Evolutionary conservation across 1,284 basidiomycete species (phyloP).

Genomic region (Boletus mariae): DNA sequence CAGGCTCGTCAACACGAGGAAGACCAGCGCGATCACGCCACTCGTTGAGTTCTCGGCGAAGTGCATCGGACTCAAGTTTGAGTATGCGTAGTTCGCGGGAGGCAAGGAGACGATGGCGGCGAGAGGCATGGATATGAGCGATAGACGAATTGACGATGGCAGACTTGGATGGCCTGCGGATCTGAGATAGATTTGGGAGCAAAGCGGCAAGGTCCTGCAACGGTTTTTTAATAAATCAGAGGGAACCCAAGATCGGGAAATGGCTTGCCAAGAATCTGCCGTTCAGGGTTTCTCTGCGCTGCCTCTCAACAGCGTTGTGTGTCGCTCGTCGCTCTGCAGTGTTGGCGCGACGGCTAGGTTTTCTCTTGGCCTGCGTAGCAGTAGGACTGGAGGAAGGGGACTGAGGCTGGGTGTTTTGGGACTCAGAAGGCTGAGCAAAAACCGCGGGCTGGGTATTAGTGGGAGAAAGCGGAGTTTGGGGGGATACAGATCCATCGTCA

Average conservation of each 20-base stretch:
- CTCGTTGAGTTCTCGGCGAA: constrained; percentile 82
- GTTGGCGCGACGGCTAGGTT: constrained; percentile 79
- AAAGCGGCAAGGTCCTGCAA: constrained; percentile 80
- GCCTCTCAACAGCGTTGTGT: constrained; percentile 93
- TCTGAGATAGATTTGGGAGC: constrained; percentile 83
- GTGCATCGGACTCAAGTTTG: constrained; percentile 74
- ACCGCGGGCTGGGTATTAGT: constrained; percentile 35
- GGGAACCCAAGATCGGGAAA: constrained; percentile 9
- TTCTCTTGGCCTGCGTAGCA: constrained; percentile 55
- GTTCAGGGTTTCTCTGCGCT: constrained; percentile 88
- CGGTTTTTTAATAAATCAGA: constrained; percentile 18
- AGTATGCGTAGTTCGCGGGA: constrained; percentile 73
- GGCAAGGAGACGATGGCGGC: constrained; percentile 75
- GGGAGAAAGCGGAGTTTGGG: constrained; percentile 52
- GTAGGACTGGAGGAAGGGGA: constrained; percentile 18
- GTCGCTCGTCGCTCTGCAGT: constrained; percentile 91
- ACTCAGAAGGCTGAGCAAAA: constrained; percentile 28
- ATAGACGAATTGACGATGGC: constrained; percentile 93
- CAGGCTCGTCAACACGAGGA: constrained; percentile 64
- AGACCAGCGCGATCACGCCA: constrained; percentile 77
- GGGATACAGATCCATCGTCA: constrained; percentile 44
- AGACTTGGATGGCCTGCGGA: constrained; percentile 89
- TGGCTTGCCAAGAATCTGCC: constrained; percentile 76
- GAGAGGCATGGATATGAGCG: constrained; percentile 76
- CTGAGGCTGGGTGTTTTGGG: constrained; percentile 19